phyloP scores from a whole-genome alignment of 768 basidiomycete species.

The Rhizopogon sp. region DNA sequence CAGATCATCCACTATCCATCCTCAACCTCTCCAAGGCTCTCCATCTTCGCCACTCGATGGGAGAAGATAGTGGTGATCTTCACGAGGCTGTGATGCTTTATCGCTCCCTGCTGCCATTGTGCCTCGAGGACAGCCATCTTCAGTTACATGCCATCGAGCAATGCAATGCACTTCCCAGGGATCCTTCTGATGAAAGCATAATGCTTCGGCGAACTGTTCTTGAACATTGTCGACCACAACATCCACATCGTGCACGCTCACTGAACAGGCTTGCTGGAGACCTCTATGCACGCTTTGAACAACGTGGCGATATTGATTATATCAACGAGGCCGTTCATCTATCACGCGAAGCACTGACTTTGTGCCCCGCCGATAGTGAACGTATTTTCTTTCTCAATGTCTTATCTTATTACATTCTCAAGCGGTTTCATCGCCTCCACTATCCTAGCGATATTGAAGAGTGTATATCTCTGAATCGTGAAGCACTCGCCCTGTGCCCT shows the following conservation, averaged over 20 bases:
- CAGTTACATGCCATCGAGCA: not conserved
- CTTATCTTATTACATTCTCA: not conserved
- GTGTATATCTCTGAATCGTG: slow-evolving; percentile 20
- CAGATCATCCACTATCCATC: not conserved
- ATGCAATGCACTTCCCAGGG: not conserved
- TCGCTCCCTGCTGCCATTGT: not conserved
- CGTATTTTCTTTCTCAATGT: not conserved
- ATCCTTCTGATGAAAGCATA: not conserved
- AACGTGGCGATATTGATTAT: not conserved
- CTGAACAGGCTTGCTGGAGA: not conserved
- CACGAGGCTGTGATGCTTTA: not conserved
- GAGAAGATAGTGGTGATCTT: not conserved
- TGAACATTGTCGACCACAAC: not conserved
- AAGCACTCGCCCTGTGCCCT: slow-evolving; percentile 6
- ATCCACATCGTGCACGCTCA: not conserved
- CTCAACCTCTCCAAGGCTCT: not conserved
- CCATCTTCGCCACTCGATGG: not conserved
- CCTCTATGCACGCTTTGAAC: not conserved
- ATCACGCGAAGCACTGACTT: not conserved
- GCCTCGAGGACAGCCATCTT: not conserved
- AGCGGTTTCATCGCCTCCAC: not conserved
- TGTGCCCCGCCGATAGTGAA: slow-evolving; percentile 14
- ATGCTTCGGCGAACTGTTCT: not conserved
- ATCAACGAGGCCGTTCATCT: not conserved
- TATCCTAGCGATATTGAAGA: not conserved